A percentile compares a stretch with the other conserved stretches of the same genome.
Conservation (phyloP, 768 basidiomycete genomes). For the Pleurotus ostreatus region DNA sequence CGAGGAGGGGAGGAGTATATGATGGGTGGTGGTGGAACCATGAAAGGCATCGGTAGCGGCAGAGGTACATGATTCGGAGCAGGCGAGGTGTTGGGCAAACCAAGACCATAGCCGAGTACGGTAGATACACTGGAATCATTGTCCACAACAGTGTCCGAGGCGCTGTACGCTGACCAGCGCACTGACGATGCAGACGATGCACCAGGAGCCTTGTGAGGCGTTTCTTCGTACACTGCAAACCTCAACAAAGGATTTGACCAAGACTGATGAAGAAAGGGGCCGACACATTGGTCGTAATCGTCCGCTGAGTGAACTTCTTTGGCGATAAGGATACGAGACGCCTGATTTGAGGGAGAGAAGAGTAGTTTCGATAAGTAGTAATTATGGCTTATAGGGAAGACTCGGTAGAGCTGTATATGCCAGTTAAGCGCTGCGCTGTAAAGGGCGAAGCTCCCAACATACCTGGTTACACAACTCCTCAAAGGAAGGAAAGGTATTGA, state of each 20-base stretch:
- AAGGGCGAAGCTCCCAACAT: constrained; percentile 13
- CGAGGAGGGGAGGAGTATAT: constrained; percentile 24
- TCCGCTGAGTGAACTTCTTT: constrained; percentile 53
- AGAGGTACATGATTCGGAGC: constrained; percentile 4
- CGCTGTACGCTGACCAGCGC: not conserved
- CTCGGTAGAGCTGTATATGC: constrained; percentile 54
- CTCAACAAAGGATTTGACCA: constrained; percentile 59
- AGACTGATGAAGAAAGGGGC: constrained; percentile 43
- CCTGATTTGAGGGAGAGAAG: constrained; percentile 56
- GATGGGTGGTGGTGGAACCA: constrained; percentile 31
- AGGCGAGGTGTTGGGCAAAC: constrained; percentile 10
- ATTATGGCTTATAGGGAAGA: constrained; percentile 59
- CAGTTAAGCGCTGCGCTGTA: constrained; percentile 20
- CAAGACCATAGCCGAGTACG: not conserved
- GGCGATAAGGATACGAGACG: constrained; percentile 57
- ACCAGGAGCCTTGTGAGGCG: constrained; percentile 30
- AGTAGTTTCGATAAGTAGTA: constrained; percentile 66
- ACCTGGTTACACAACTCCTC: constrained; percentile 63
- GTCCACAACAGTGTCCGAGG: not conserved
- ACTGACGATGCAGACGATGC: not conserved
- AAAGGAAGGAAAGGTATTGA: constrained; percentile 58
- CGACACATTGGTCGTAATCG: constrained; percentile 52
- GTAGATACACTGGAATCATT: not conserved
- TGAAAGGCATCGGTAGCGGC: constrained; percentile 21
- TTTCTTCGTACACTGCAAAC: constrained; percentile 58